Percentiles rank a stretch among this genome's conserved stretches.
Evolutionary conservation across 768 basidiomycete genomes (phyloP).

Genomic region (Boletus rubescentipes): DNA sequence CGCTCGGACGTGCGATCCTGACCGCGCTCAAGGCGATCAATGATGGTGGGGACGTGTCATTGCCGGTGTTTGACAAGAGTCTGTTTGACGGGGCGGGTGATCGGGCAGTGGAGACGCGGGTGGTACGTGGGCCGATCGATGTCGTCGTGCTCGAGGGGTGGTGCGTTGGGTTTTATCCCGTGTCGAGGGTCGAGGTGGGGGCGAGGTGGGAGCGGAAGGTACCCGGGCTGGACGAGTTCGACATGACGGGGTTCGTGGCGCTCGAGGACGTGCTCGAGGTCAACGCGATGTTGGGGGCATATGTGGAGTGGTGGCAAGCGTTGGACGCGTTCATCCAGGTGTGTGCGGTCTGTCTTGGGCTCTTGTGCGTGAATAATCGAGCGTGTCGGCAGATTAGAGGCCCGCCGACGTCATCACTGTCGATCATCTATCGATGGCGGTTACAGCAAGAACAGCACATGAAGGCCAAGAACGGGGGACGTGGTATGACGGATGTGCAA

Average conservation of each 20-base stretch:
- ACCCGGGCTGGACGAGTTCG: conserved; percentile 28
- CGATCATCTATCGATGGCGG: conserved; percentile 83
- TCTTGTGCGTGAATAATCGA: neutral
- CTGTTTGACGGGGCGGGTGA: conserved; percentile 81
- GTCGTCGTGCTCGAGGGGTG: conserved; percentile 94
- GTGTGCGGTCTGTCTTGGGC: neutral
- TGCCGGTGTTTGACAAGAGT: conserved; percentile 91
- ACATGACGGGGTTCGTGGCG: conserved; percentile 38
- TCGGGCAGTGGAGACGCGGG: conserved; percentile 47
- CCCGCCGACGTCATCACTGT: conserved; percentile 35
- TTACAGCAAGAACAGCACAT: conserved; percentile 87
- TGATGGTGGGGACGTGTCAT: conserved; percentile 35
- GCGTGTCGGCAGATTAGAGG: conserved; percentile 37
- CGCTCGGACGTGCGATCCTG: conserved; percentile 58
- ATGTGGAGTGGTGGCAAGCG: conserved; percentile 65
- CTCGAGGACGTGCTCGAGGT: conserved; percentile 59
- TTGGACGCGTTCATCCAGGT: conserved; percentile 79
- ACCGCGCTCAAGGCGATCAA: conserved; percentile 46
- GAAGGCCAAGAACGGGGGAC: conserved; percentile 81
- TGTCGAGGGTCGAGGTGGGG: conserved; percentile 50
- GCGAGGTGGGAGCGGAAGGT: conserved; percentile 45
- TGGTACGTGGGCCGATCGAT: conserved; percentile 58
- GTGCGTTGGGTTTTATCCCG: conserved; percentile 86
- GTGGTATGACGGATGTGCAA: conserved; percentile 85
- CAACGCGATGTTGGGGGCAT: conserved; percentile 60